Percentiles rank a stretch among this genome's conserved stretches.
Conservation (phyloP, 2,329 filamentous ascomycete species). For the Ilyonectria sp. region DNA sequence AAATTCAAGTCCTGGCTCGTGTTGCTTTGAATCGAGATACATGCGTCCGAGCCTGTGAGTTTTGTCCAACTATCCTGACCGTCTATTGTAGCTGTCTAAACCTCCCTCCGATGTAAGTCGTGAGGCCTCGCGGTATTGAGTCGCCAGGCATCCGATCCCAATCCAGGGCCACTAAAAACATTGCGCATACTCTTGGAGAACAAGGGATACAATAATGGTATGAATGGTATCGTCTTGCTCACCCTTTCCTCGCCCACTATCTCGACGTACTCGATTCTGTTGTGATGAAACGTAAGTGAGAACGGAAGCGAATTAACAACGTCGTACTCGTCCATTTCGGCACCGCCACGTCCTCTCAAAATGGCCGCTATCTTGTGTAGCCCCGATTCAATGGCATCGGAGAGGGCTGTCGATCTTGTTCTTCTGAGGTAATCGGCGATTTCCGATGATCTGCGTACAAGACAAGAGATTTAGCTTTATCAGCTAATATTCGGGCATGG, state of each 20-base stretch:
- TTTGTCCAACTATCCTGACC: too few relatives aligned
- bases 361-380: neutral
- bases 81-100: too few relatives aligned
- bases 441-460: too few relatives aligned
- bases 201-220: neutral
- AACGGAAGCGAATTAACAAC: neutral
- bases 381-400: neutral
- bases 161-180: too few relatives aligned
- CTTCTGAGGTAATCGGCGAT: neutral
- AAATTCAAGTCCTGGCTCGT: too few relatives aligned
- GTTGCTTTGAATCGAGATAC: too few relatives aligned
- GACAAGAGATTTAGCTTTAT: neutral
- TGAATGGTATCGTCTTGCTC: neutral
- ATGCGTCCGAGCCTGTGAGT: too few relatives aligned
- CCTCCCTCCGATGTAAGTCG: too few relatives aligned
- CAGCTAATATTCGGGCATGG: neutral
- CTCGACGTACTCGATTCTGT: neutral
- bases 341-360: neutral
- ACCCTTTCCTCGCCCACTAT: neutral
- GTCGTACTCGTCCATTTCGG: neutral
- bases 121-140: too few relatives aligned
- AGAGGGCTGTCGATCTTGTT: constrained; percentile 5
- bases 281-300: neutral
- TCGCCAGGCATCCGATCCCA: too few relatives aligned
- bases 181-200: too few relatives aligned